phyloP scores from a whole-genome alignment of 306 rosid species.

The Malus sieversii region DNA sequence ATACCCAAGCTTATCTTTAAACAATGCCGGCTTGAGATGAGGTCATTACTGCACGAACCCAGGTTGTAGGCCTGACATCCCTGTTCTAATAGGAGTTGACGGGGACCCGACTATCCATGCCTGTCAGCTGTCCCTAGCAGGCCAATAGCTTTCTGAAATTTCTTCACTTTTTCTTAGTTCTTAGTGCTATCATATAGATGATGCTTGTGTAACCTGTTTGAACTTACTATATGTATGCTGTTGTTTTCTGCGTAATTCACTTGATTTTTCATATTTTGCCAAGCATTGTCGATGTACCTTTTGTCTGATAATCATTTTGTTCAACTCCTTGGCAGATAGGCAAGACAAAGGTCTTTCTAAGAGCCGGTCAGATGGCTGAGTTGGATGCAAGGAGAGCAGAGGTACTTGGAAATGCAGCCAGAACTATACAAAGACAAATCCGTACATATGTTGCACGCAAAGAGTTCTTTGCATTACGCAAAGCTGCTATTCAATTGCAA shows the following conservation, averaged over 20 bases:
- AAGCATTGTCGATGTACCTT: constrained; percentile 1
- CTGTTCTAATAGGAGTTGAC: neutral
- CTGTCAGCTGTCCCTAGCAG: neutral
- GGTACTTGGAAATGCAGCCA: constrained; percentile 95
- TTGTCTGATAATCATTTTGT: constrained; percentile 15
- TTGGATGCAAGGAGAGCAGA: constrained; percentile 96
- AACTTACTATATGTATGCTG: neutral
- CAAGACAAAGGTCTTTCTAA: constrained; percentile 77
- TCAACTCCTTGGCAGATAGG: constrained; percentile 83
- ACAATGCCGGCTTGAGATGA: neutral
- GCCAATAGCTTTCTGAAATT: neutral
- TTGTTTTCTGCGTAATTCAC: neutral
- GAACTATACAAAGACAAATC: constrained; percentile 86
- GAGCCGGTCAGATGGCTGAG: constrained; percentile 99
- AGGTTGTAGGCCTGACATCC: neutral
- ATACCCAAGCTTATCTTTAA: neutral
- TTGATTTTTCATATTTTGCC: neutral
- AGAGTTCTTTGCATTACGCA: constrained; percentile 67
- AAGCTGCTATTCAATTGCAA: constrained; percentile 80
- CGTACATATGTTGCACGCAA: constrained; percentile 89
- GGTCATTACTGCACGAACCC: neutral
- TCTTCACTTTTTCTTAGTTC: neutral
- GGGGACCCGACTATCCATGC: neutral
- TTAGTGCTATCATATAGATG: neutral
- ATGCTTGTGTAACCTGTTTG: neutral